Percentiles rank a stretch among this genome's conserved stretches.
These are phyloP conservation scores for Candida insectorum DNA, from an alignment of 805 yeast species.

Conservation along the genomic window DNA sequence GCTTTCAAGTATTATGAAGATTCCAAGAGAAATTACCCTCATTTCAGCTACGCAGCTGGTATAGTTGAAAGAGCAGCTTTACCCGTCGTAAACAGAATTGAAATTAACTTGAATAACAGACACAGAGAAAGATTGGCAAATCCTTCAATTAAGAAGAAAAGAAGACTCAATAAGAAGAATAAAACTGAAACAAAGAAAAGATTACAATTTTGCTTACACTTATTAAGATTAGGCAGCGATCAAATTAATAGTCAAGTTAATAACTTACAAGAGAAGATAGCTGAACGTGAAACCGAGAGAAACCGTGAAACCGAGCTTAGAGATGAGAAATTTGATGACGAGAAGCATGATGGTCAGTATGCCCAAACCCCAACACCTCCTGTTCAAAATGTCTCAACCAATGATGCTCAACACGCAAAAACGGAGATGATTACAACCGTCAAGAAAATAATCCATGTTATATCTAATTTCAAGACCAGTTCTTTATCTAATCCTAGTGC, in stretches of 20 bases:
- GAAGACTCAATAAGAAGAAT: slow-evolving; percentile 10
- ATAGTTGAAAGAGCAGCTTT: slow-evolving; percentile 54
- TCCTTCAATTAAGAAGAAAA: slow-evolving; percentile 7
- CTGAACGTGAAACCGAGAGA: slow-evolving; percentile 40
- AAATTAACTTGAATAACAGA: slow-evolving; percentile 40
- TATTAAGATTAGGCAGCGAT: slow-evolving; percentile 76
- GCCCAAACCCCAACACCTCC: slow-evolving; percentile 6
- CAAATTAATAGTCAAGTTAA: slow-evolving; percentile 67
- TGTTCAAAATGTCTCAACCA: background rate
- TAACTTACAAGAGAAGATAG: slow-evolving; percentile 51
- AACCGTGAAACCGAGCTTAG: slow-evolving; percentile 13
- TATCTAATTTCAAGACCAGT: slow-evolving; percentile 63
- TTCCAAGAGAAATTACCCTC: slow-evolving; percentile 43
- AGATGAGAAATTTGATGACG: slow-evolving; percentile 4
- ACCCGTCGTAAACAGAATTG: slow-evolving; percentile 51
- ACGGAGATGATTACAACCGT: slow-evolving; percentile 86
- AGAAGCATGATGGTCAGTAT: slow-evolving; percentile 5
- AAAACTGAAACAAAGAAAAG: slow-evolving; percentile 64
- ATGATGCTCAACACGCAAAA: slow-evolving; percentile 46
- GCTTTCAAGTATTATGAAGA: slow-evolving; percentile 48
- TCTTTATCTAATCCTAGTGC: slow-evolving; percentile 53
- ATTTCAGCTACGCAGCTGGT: slow-evolving; percentile 59
- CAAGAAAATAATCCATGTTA: slow-evolving; percentile 79
- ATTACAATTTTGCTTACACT: slow-evolving; percentile 72
- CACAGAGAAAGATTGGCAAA: slow-evolving; percentile 23